These are phyloP conservation scores for Ensete glaucum DNA, from an alignment of 176 grass and related monocot species.

Conservation along the genomic window DNA sequence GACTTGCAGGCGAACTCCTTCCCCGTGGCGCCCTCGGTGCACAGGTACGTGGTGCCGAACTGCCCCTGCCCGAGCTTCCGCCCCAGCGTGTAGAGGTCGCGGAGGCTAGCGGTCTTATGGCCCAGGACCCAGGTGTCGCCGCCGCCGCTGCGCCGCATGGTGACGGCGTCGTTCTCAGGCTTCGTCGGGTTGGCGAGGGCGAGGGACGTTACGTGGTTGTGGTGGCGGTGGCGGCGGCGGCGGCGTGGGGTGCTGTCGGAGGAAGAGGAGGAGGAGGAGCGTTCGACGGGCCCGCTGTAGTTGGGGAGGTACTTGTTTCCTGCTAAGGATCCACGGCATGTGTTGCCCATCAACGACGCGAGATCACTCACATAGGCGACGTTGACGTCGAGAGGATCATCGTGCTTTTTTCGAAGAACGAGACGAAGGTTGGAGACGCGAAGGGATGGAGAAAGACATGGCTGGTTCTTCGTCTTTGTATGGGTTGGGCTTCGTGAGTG, in stretches of 20 bases:
- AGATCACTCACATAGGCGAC: background rate
- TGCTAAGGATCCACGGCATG: slow-evolving; percentile 22
- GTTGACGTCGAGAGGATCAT: background rate
- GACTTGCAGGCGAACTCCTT: slow-evolving; percentile 43
- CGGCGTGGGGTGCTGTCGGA: background rate
- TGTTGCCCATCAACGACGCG: slow-evolving; percentile 50
- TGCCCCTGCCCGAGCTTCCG: slow-evolving; percentile 68
- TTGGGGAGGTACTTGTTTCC: background rate
- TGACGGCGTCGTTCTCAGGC: slow-evolving; percentile 25
- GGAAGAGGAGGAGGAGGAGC: slow-evolving; percentile 9
- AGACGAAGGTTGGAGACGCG: background rate
- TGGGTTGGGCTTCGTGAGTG: background rate
- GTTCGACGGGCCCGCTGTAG: background rate
- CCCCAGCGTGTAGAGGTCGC: slow-evolving; percentile 46
- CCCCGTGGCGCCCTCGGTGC: slow-evolving; percentile 38
- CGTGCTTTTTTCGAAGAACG: too few species aligned
- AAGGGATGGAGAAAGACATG: background rate
- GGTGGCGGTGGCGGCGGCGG: background rate
- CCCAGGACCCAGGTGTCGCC: slow-evolving; percentile 35
- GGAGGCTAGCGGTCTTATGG: slow-evolving; percentile 38
- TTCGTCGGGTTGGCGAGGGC: background rate
- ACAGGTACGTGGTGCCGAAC: slow-evolving; percentile 74
- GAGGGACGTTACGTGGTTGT: background rate
- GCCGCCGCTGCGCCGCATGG: slow-evolving; percentile 18
- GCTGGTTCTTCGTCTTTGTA: background rate